A percentile compares a stretch with the other conserved stretches of the same genome.
Conservation (phyloP, 2,329 filamentous ascomycete species). For the Ceratocystis cubensis region DNA sequence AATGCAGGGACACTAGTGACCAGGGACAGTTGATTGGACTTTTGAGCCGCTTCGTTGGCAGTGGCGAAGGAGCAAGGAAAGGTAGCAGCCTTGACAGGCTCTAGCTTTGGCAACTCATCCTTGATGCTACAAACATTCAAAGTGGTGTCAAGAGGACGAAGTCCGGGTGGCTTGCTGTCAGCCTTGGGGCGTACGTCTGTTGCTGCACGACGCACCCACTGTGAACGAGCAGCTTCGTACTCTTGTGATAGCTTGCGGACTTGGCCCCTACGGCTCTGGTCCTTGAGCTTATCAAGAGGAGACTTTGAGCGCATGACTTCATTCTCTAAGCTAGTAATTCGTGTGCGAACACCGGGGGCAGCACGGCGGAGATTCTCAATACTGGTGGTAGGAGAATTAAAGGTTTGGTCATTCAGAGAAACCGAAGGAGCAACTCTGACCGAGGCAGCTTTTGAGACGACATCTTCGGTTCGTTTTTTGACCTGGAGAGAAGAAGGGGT, state of each 20-base stretch:
- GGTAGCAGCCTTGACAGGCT: slow-evolving; percentile 2
- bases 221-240: slow-evolving; percentile 19
- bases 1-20: slow-evolving; percentile 3
- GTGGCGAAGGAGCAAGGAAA: background rate
- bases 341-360: slow-evolving; percentile 19
- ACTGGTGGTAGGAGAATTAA: slow-evolving; percentile 17
- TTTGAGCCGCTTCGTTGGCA: background rate
- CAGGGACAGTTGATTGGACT: background rate
- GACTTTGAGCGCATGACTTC: slow-evolving; percentile 21
- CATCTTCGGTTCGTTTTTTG: slow-evolving; percentile 3
- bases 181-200: slow-evolving; percentile 8
- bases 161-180: slow-evolving; percentile 17
- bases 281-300: slow-evolving; percentile 21
- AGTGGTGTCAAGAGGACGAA: slow-evolving; percentile 13
- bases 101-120: background rate
- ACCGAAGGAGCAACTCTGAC: slow-evolving; percentile 8
- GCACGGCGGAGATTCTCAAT: slow-evolving; percentile 20
- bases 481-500: background rate
- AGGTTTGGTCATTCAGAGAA: slow-evolving; percentile 9
- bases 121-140: slow-evolving; percentile 13
- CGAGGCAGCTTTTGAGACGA: background rate
- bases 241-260: slow-evolving; percentile 19
- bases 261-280: slow-evolving; percentile 16
- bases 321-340: slow-evolving; percentile 20
- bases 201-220: slow-evolving; percentile 17